Base-by-base conservation (phyloP, 148 eudicot species). In the Chenopodium quinoa region DNA sequence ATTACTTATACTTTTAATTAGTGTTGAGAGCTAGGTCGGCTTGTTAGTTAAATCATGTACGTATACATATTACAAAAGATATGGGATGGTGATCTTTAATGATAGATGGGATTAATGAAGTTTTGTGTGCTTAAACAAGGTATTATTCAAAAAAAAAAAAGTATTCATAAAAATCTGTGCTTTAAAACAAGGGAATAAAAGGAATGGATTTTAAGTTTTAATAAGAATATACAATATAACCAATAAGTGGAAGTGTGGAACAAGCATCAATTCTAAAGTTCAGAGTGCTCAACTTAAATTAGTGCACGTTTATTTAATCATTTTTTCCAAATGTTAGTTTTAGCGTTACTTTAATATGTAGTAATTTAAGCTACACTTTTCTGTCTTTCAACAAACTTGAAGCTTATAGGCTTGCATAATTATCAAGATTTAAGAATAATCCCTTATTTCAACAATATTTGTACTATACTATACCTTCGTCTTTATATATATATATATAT, bases 261-360 rank as follows among this genome's bases (percentile, higher is more conserved):
- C 64, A 75, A 44, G 63, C 77, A 54, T 75, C 60, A 54, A 75
- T 75, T 27, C 77, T 8, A 50, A 75, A 48, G 65, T 29, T 75
- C 64, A 75, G 29, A 52, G 44, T 75, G 64, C 64, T 75, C 11
- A 48, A 29, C 2, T 29, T 25, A 54, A 7, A 8, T 46, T 22
- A 47, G 71, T 71, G 23, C 74, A 40, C 23, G 23, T 40, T 71
- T 71, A 34, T 31, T 13, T 56, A 56, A 13, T 16, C 16, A 16
- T 25, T 27, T 7, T 68, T 29, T 4, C 13, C 13, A 29, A 31
- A 31, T 68, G 32, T 27, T 27, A 27, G 27, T 3, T 68, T 13
- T 31, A 27, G 19, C 32, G 1, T 14, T 31, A 7, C 72, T 13
- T 62, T 58, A 17, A 20, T 62, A 22, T 62, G 66, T 62, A 20